Base-by-base conservation (phyloP, 2,329 filamentous ascomycete species). In the Thelonectria rubi region DNA sequence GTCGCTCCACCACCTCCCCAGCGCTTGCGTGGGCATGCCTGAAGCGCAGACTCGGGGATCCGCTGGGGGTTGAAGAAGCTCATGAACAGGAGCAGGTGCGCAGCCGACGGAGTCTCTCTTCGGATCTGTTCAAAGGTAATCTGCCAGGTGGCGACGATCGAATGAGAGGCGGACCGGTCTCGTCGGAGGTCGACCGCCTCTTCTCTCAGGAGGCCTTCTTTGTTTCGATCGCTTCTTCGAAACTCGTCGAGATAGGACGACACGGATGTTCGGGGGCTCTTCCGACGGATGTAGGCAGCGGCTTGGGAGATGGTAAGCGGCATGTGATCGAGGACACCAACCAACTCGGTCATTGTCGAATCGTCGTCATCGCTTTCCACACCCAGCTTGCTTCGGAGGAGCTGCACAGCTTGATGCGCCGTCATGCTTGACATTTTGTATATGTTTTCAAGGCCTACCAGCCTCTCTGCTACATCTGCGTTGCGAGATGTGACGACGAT, bases 121-220 rank as follows among this genome's bases (percentile, higher is more conserved):
- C n/a, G 20, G 18, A 54, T 46, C 15, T 54, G 42, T 12, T 46
- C 51, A 37, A 54, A 54, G 1, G 51, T 46, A 17, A 54, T 46
- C 18, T 46, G 51, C 24, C 24, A 54, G 20, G 51, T 54, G 3
- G 26, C 34, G 8, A 54, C 40, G 7, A 54, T 24, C 15, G 42
- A 46, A 26, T 54, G 45, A 1, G 51, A 54, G 4, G 42, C 42
- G 8, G 26, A 14, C 2, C 17, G 5, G 30, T 54, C 51, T 12
- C 51, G 51, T 15, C 51, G 51, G 30, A 46, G 42, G 14, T 54
- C 40, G 9, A 17, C 42, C 2, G 14, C 14, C 2, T 54, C 26
- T 20, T 20, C 18, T 9, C 15, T 15, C 3, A 46, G 30, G 17
- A 54, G 30, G 18, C 40, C 34, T 14, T 24, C 30, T 24, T 37